These are phyloP conservation scores for Leccinellum luteum DNA, from an alignment of 768 basidiomycete species.

Conservation along the genomic window DNA sequence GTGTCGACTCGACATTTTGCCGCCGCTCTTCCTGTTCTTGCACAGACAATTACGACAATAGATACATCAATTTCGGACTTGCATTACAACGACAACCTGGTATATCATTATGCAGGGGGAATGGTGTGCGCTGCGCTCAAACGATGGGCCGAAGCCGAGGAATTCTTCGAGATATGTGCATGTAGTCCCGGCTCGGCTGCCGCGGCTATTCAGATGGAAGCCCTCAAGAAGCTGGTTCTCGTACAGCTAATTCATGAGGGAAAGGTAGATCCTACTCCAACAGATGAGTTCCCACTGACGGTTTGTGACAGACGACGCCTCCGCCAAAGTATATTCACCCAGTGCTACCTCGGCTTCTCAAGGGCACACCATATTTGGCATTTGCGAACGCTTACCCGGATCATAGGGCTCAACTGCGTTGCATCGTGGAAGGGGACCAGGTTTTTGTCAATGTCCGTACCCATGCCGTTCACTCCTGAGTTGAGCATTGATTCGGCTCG, in stretches of 20 bases:
- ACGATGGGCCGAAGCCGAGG: slow-evolving; percentile 66
- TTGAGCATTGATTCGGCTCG: slow-evolving; percentile 5
- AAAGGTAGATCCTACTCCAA: slow-evolving; percentile 42
- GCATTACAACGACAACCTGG: slow-evolving; percentile 72
- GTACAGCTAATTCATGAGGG: slow-evolving; percentile 79
- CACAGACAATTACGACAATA: slow-evolving; percentile 62
- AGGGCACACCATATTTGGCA: slow-evolving; percentile 60
- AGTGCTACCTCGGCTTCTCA: slow-evolving; percentile 56
- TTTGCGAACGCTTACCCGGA: slow-evolving; percentile 69
- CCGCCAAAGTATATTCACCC: slow-evolving; percentile 76
- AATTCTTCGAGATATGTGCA: slow-evolving; percentile 78
- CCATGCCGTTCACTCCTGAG: neutral
- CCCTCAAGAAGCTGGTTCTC: slow-evolving; percentile 77
- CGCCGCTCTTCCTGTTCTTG: slow-evolving; percentile 59
- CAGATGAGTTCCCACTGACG: neutral
- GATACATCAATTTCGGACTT: slow-evolving; percentile 62
- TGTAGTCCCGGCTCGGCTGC: slow-evolving; percentile 56
- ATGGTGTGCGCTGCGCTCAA: slow-evolving; percentile 61
- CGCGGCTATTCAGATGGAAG: slow-evolving; percentile 78
- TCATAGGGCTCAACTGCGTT: slow-evolving; percentile 42
- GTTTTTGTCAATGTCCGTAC: slow-evolving; percentile 51
- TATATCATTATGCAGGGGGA: slow-evolving; percentile 85
- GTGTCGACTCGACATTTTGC: slow-evolving; percentile 51
- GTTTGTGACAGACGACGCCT: slow-evolving; percentile 28
- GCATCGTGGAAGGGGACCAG: slow-evolving; percentile 54